Percentiles rank a stretch among this genome's conserved stretches.
Conservation (phyloP, 306 rosid species). For the Senna siamea region DNA sequence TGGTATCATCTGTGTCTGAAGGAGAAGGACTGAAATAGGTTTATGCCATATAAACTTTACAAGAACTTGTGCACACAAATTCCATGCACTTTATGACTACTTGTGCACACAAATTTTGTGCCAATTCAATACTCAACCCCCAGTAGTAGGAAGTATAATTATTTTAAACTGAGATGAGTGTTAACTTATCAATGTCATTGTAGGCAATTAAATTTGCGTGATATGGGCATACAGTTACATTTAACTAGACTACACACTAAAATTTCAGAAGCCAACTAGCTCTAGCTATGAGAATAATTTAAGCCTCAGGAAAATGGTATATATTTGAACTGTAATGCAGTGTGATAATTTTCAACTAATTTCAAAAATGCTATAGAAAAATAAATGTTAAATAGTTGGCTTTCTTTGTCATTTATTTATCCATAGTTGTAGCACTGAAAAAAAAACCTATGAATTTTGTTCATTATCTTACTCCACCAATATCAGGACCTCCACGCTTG, state of each 20-base stretch:
- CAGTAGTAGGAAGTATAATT: background rate
- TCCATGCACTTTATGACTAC: background rate
- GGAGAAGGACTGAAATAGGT: background rate
- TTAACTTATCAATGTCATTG: background rate
- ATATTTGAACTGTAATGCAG: slow-evolving; percentile 14
- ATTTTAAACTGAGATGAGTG: slow-evolving; percentile 1
- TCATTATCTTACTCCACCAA: slow-evolving; percentile 86
- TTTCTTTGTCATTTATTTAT: slow-evolving; percentile 1
- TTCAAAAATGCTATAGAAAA: slow-evolving; percentile 11
- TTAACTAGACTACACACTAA: background rate
- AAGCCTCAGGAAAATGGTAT: slow-evolving; percentile 30
- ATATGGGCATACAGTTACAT: background rate
- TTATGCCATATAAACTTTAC: background rate
- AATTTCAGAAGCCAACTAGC: slow-evolving; percentile 6
- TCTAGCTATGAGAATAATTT: background rate
- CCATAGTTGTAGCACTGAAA: background rate
- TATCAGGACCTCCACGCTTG: slow-evolving; percentile 99
- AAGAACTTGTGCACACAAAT: background rate
- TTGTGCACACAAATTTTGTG: background rate
- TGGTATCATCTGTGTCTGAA: background rate
- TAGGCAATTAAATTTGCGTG: background rate
- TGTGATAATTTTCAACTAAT: slow-evolving; percentile 10
- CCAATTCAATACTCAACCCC: slow-evolving; percentile 1
- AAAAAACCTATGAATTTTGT: slow-evolving; percentile 27
- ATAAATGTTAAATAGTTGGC: slow-evolving; percentile 6